Conservation (phyloP, 352 stramenopile genomes). For the Globisporangium yorkense region DNA sequence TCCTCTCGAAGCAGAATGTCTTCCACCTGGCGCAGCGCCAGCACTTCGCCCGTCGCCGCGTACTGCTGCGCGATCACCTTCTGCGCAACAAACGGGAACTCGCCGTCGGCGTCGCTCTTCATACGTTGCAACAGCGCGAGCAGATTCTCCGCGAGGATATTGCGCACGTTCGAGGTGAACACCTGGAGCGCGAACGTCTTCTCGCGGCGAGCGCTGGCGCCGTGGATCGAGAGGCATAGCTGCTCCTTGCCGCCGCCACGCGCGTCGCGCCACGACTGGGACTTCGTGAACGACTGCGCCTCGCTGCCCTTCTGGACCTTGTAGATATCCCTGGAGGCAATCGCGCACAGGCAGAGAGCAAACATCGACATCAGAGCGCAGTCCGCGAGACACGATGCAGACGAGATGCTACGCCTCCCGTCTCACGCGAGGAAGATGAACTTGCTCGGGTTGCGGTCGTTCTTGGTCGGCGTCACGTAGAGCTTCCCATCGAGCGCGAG, state of each 20-base stretch:
- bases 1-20: slow-evolving; percentile 40
- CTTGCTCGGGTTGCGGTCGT: slow-evolving; percentile 32
- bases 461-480: slow-evolving; percentile 35
- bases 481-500: slow-evolving; percentile 36
- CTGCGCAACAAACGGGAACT: slow-evolving; percentile 41
- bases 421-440: slow-evolving; percentile 36
- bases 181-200: slow-evolving; percentile 48
- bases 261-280: slow-evolving; percentile 40
- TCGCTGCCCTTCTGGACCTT: slow-evolving; percentile 35
- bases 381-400: neutral
- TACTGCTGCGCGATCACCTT: slow-evolving; percentile 40
- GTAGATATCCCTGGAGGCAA: slow-evolving; percentile 29
- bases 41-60: slow-evolving; percentile 28
- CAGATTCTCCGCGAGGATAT: slow-evolving; percentile 44
- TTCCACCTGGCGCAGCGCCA: slow-evolving; percentile 36
- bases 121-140: slow-evolving; percentile 31
- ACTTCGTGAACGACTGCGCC: slow-evolving; percentile 43
- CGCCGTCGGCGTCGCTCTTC: slow-evolving; percentile 41
- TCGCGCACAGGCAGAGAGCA: neutral
- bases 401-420: neutral
- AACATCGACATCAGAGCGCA: neutral
- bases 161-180: slow-evolving; percentile 32
- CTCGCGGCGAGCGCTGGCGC: slow-evolving; percentile 15
- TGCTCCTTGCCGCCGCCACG: slow-evolving; percentile 33
- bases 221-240: slow-evolving; percentile 42